Conservation (phyloP, 805 yeast species). For the Candida broadrunensis region DNA sequence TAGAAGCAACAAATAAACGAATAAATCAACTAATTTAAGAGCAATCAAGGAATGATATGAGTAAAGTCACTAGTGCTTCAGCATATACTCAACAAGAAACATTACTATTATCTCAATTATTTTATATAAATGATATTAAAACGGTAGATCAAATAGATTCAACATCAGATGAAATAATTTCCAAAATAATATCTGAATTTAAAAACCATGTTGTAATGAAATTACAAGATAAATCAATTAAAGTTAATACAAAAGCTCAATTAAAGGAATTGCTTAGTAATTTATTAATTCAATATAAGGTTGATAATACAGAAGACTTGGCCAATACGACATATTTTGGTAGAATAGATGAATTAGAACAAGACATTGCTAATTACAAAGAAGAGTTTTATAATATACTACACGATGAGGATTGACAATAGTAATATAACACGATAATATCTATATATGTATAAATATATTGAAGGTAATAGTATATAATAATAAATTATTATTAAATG, state of each 20-base stretch:
- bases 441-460: no score
- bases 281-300: conserved; percentile 23
- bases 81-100: conserved; percentile 26
- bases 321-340: conserved; percentile 33
- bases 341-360: conserved; percentile 31
- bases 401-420: background rate
- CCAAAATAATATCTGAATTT: conserved; percentile 14
- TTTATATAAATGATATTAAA: conserved; percentile 31
- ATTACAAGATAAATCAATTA: conserved; percentile 6
- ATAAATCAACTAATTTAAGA: no score
- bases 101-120: conserved; percentile 34
- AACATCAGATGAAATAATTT: conserved; percentile 14
- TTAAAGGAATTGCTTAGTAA: conserved; percentile 19
- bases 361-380: conserved; percentile 20
- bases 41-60: background rate
- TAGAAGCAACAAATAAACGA: no score
- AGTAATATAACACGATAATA: no score
- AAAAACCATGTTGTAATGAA: conserved; percentile 6
- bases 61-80: conserved; percentile 1
- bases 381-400: conserved; percentile 15
- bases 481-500: no score
- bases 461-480: no score
- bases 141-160: conserved; percentile 10
- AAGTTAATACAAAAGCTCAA: conserved; percentile 6
- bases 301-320: conserved; percentile 34